Evolutionary conservation across 2,329 filamentous ascomycete species (phyloP).

Genomic region (Akanthomyces dipterigenus): DNA sequence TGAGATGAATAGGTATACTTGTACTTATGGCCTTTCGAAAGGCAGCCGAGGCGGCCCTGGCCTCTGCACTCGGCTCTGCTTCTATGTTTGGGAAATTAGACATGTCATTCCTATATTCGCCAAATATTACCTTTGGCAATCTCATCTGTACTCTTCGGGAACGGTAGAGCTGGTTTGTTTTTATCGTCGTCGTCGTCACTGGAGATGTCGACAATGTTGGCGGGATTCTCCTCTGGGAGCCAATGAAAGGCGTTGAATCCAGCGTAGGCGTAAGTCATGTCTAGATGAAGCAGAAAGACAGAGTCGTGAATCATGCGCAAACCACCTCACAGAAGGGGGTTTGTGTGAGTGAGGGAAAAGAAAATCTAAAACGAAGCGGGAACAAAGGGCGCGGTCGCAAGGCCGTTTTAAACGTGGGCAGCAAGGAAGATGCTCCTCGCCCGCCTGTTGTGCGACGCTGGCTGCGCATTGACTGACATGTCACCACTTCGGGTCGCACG

Average conservation of each 20-base stretch:
- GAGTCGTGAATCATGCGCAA: no score
- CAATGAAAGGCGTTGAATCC: neutral
- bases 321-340: neutral
- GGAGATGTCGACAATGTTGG: slow-evolving; percentile 1
- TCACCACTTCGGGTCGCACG: neutral
- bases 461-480: neutral
- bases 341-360: neutral
- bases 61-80: neutral
- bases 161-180: neutral
- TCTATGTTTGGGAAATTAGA: neutral
- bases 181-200: slow-evolving; percentile 1
- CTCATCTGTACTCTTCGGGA: neutral
- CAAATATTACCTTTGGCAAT: neutral
- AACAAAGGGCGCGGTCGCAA: neutral
- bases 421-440: neutral
- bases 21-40: neutral
- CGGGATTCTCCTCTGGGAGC: neutral
- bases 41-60: neutral
- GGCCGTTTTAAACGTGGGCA: neutral
- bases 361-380: neutral
- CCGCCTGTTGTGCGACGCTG: neutral
- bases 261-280: neutral
- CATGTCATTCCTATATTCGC: neutral
- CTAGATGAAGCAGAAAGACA: neutral
- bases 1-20: neutral